Evolutionary conservation across 2,329 filamentous ascomycete species (phyloP).

Genomic region (Colletotrichum destructivum): DNA sequence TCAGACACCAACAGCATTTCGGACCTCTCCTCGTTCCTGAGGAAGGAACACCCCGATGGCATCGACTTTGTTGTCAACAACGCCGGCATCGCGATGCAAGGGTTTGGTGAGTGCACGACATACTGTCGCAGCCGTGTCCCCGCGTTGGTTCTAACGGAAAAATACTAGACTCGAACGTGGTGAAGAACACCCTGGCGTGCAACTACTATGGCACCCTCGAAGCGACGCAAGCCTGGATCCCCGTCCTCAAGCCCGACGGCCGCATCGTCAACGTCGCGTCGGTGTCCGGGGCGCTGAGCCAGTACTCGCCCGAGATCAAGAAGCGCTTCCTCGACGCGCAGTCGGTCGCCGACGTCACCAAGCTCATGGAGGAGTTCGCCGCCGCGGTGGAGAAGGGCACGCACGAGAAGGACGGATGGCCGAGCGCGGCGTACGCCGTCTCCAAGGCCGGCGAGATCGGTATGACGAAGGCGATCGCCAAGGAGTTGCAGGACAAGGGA

Average conservation of each 20-base stretch:
- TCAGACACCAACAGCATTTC: slow-evolving; percentile 60
- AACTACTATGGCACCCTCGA: slow-evolving; percentile 69
- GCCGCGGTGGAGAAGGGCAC: slow-evolving; percentile 60
- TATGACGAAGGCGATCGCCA: slow-evolving; percentile 56
- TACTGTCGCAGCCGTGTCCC: no score
- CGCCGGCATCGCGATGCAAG: slow-evolving; percentile 63
- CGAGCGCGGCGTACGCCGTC: slow-evolving; percentile 64
- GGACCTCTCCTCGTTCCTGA: slow-evolving; percentile 57
- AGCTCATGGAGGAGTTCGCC: slow-evolving; percentile 65
- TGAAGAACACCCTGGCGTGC: slow-evolving; percentile 62
- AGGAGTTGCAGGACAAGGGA: slow-evolving; percentile 49
- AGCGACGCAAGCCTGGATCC: slow-evolving; percentile 60
- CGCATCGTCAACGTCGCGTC: slow-evolving; percentile 66
- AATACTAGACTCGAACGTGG: slow-evolving; percentile 55
- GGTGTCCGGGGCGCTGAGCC: slow-evolving; percentile 59
- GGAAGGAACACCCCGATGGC: slow-evolving; percentile 61
- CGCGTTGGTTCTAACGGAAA: neutral
- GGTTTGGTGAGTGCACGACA: slow-evolving; percentile 54
- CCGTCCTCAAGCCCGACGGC: slow-evolving; percentile 59
- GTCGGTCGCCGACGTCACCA: slow-evolving; percentile 59
- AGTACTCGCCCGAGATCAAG: slow-evolving; percentile 60
- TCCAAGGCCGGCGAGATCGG: slow-evolving; percentile 61
- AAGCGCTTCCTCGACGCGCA: slow-evolving; percentile 58
- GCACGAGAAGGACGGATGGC: slow-evolving; percentile 64
- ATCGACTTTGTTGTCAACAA: slow-evolving; percentile 70